Evolutionary conservation across 139 green algal genomes (phyloP), one percentile per base, ranked within the genome.

Genomic region (Coelastrella sp.): DNA sequence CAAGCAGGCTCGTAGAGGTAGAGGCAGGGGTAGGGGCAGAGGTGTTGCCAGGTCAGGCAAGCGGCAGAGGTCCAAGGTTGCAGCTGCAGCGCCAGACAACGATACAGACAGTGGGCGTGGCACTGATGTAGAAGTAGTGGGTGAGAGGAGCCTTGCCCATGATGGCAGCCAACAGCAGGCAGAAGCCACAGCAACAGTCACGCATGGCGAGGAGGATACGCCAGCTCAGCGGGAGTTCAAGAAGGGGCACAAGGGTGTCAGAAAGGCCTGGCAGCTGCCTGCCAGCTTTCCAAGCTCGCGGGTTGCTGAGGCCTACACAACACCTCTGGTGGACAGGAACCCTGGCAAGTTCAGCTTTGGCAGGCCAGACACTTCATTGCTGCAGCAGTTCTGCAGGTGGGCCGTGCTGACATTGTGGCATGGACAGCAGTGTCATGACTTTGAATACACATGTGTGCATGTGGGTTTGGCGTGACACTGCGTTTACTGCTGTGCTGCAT

Each of bases 251-350:
- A 87, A 90, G 19, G 74, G 80, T 14, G 90, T 95, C 64, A 89
- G 94, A 7, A 86, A 92, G 61, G 96, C 89, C 58, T 99, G 97
- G 97, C 87, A 97, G 56, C 61, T 98, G 76, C 96, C 97, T 17
- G 61, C 90, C 22, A 92, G 23, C 91, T 99, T 99, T 80, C 97
- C 97, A 66, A 95, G 83, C 60, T 11, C 73, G 2, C 85, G 85
- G 11, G 96, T 98, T 23, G 68, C 96, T 65, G 78, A 95, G 16
- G 94, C 94, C 7, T 96, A 96, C 84, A 66, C 79, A 73, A 19
- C 80, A 58, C 94, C 95, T 0, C 81, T 92, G 17, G 90, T 97
- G 22, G 95, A 97, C 84, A 68, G 76, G 32, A 94, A 90, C 84
- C 91, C 92, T 47, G 90, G 87, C 5, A 59, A 68, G 20, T 97